These are phyloP conservation scores for Paracorniculantispora psalliotae DNA, from an alignment of 2,329 filamentous ascomycete species.

Conservation along the genomic window DNA sequence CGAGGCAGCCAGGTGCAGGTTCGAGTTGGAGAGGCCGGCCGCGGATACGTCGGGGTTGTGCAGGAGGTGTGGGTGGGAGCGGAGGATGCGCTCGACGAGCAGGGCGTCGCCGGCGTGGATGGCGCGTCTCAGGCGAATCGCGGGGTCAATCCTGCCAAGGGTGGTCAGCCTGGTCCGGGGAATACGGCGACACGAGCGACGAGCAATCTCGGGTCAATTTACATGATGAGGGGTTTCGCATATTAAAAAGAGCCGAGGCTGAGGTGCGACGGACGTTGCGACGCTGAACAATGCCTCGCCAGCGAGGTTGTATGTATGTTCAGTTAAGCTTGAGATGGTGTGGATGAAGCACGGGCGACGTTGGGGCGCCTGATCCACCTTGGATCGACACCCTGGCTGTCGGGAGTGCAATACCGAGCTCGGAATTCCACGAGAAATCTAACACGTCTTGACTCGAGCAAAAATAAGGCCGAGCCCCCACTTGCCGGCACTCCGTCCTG, in stretches of 20 bases:
- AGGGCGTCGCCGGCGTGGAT: conserved; percentile 68
- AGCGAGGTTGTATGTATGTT: conserved; percentile 10
- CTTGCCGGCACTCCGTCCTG: too few species aligned
- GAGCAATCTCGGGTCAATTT: not conserved
- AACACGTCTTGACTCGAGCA: too few species aligned
- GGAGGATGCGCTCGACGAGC: conserved; percentile 72
- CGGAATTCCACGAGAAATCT: too few species aligned
- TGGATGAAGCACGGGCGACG: not conserved
- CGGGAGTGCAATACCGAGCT: too few species aligned
- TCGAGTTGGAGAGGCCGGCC: conserved; percentile 70
- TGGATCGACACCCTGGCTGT: too few species aligned
- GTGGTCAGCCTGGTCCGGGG: not conserved
- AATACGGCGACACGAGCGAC: too few species aligned
- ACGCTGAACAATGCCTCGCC: too few species aligned
- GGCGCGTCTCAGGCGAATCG: conserved; percentile 73
- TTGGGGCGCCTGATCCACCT: too few species aligned
- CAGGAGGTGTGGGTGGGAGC: conserved; percentile 63
- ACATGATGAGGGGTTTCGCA: not conserved
- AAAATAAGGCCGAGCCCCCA: too few species aligned
- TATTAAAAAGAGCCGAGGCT: not conserved
- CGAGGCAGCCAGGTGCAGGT: conserved; percentile 72
- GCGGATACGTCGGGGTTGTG: conserved; percentile 74
- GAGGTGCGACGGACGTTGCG: not conserved
- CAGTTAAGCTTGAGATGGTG: not conserved
- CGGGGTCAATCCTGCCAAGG: conserved; percentile 63